Conservation (phyloP, 768 basidiomycete genomes). For the Tricholoma furcatifolium region DNA sequence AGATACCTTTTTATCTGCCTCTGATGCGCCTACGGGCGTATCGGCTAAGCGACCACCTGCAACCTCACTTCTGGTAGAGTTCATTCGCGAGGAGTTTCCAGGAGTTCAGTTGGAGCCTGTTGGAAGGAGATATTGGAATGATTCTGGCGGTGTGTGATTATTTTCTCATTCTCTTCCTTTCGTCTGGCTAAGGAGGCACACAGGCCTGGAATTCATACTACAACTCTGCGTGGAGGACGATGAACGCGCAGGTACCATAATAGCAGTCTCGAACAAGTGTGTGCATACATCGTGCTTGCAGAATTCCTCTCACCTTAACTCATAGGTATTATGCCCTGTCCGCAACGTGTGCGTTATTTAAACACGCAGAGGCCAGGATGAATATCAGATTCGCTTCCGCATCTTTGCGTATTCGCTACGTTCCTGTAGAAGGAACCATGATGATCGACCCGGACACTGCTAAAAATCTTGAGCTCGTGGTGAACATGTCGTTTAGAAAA, state of each 20-base stretch:
- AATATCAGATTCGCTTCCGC: constrained; percentile 68
- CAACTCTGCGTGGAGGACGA: constrained; percentile 81
- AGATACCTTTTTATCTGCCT: constrained; percentile 69
- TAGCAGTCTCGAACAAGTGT: constrained; percentile 79
- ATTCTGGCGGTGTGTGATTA: constrained; percentile 56
- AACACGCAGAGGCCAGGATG: constrained; percentile 69
- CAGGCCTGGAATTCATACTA: constrained; percentile 77
- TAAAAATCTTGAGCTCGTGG: constrained; percentile 85
- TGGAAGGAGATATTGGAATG: constrained; percentile 83
- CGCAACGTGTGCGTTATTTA: constrained; percentile 84
- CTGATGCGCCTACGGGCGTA: constrained; percentile 47
- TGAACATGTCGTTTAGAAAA: constrained; percentile 66
- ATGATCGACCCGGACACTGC: constrained; percentile 91
- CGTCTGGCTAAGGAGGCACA: background rate
- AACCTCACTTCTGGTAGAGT: constrained; percentile 68
- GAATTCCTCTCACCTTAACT: background rate
- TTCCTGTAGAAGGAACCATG: constrained; percentile 88
- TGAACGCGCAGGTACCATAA: constrained; percentile 74
- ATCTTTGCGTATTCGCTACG: constrained; percentile 74
- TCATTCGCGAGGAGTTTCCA: constrained; percentile 74
- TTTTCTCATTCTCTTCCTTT: background rate
- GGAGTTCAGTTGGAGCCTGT: constrained; percentile 67
- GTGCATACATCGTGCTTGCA: constrained; percentile 35
- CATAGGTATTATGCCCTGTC: constrained; percentile 86
- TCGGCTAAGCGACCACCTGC: constrained; percentile 41